Base-by-base conservation (phyloP, 1,284 basidiomycete species). In the Cutaneotrichosporon arboriforme region DNA sequence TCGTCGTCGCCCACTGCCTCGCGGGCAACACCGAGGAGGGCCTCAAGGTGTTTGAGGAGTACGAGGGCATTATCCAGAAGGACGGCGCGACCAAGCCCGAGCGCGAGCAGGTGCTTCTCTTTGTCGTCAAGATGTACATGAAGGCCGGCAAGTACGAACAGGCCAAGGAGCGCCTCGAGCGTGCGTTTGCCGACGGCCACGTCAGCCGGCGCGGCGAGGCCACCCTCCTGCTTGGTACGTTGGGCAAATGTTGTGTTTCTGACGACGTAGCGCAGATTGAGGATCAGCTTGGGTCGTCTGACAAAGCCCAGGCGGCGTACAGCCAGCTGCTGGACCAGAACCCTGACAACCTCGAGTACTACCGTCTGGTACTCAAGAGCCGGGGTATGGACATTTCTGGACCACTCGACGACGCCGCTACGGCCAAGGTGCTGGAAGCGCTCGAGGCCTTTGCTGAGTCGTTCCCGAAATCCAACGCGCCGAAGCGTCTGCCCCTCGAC, bases 1-100 rank as follows among this genome's bases (percentile, higher is more conserved):
- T 96, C 48, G 90, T 92, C 14, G 82, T 97, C 21, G 90, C 92
- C 1, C 86, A 92, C 71, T 87, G 91, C 67, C 79, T 98, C 18
- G 87, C 84, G 55, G 87, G 86, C 7, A 86, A 91, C 62, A 71
- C 83, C 5, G 69, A 76, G 5, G 86, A 90, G 65, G 86, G 91
- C 2, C 82, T 83, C 62, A 81, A 83, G 31, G 83, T 90, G 1
- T 74, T 94, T 43, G 84, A 88, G 50, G 81, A 84, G 36, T 79
- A 78, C 63, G 72, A 77, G 52, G 61, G 65, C 17, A 73, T 72
- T 42, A 57, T 77, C 31, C 73, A 77, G 53, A 82, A 84, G 59
- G 90, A 94, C 66, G 69, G 71, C 4, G 62, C 63, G 15, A 66
- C 63, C 1, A 55, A 46, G 4, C 63, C 63, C 17, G 94, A 97